Percentiles rank a stretch among this genome's conserved stretches.
These are phyloP conservation scores for Nidularia sp. DNA, from an alignment of 768 basidiomycete genomes.

Conservation along the genomic window DNA sequence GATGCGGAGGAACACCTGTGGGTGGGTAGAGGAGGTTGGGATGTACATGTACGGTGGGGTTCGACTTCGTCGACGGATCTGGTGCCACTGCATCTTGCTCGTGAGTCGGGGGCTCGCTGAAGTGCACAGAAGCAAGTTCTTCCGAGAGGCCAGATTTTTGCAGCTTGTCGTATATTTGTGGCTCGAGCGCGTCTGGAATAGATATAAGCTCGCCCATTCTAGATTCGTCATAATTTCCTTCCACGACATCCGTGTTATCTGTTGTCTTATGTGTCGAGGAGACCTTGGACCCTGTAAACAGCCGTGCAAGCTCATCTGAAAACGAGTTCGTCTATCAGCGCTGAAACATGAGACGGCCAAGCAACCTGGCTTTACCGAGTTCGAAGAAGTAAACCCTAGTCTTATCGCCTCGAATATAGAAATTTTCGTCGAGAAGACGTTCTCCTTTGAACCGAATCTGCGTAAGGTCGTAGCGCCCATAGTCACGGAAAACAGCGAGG, in stretches of 20 bases:
- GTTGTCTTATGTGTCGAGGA: slow-evolving; percentile 20
- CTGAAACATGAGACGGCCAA: not conserved
- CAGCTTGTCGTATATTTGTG: not conserved
- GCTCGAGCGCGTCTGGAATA: not conserved
- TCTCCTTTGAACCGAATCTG: slow-evolving; percentile 90
- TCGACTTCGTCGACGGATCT: not conserved
- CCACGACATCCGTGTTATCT: not conserved
- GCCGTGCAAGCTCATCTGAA: slow-evolving; percentile 71
- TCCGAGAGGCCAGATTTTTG: not conserved
- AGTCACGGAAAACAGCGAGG: slow-evolving; percentile 82
- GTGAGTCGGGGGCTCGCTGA: not conserved
- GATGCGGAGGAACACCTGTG: slow-evolving; percentile 36
- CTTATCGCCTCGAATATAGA: slow-evolving; percentile 96
- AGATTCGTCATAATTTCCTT: not conserved
- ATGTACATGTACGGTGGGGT: slow-evolving; percentile 17
- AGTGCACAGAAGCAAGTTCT: not conserved
- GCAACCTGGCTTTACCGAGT: slow-evolving; percentile 44
- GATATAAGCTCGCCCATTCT: not conserved
- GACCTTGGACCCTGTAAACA: slow-evolving; percentile 65
- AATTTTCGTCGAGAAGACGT: slow-evolving; percentile 86
- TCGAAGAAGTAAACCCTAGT: slow-evolving; percentile 98
- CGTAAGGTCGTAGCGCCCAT: slow-evolving; percentile 92
- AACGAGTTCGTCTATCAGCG: not conserved
- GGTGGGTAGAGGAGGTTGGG: slow-evolving; percentile 33
- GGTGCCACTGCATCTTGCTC: not conserved